Base-by-base conservation (phyloP, 2,329 filamentous ascomycete genomes). In the Claviceps arundinis region DNA sequence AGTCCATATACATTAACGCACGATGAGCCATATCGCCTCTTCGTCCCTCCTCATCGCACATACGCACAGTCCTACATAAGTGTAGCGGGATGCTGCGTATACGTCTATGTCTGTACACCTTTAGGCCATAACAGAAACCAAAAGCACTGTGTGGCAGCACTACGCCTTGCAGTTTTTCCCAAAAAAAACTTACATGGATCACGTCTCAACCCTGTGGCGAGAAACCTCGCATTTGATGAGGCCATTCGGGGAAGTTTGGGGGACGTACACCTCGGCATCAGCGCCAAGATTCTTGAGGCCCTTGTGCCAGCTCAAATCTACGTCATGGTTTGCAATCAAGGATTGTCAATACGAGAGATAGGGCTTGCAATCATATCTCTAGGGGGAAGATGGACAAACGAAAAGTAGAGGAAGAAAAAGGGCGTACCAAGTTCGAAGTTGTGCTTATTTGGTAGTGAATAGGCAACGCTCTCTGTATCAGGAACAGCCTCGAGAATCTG, bases 251-350 rank as follows among this genome's bases (percentile, higher is more conserved):
- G 87, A 83, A 11, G 86, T 87, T 69, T 97, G 93, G 3, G 93
- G 93, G 30, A 87, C 90, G 62, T 93, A 96, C 19, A 98, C 91
- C 65, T 96, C 90, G 50, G 93, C 93, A 62, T 98, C 86, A 69
- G 88, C 86, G 69, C 93, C 93, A 0, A 88, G 95, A 72, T 98
- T 98, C 76, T 95, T 88, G 59, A 90, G 68, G 34, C 84, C 89
- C 69, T 97, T 94, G 77, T 95, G 88, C 93, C 93, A 98, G 71
- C 86, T 91, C 64, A 98, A 72, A 65, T 97, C 91, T 91, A 14
- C 11, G 2, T 14, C 1, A 5, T 14, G 37, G 46, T 49, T 34
- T 47, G 52, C 52, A 30, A 53, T 42, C 26, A 41, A 37, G 16
- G 22, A 22, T 7, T 14, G 38, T 14, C 9, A 42, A 45, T 8